Base-by-base conservation (phyloP, 2,329 filamentous ascomycete genomes). In the Claviceps pusilla region DNA sequence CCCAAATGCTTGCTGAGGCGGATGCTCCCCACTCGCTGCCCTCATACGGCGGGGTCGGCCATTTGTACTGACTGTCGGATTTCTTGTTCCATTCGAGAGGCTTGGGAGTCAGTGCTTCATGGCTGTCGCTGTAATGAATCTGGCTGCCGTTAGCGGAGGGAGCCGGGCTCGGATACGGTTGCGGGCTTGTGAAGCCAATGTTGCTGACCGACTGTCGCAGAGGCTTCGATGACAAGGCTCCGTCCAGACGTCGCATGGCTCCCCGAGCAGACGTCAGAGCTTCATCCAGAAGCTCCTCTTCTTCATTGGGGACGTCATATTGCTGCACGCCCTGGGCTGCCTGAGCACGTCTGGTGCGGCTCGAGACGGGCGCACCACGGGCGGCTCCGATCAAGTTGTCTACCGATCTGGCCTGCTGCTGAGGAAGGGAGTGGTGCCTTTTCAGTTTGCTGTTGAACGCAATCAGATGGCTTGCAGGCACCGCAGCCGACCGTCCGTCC, bases 41-140 rank as follows among this genome's bases (percentile, higher is more conserved):
- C 64, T 95, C 90, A 61, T 96, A 95, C 3, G 93, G 91, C 28
- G 93, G 93, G 16, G 93, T 97, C 3, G 90, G 91, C 86, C 90
- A 96, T 71, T 95, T 93, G 63, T 79, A 74, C 58, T 78, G 71
- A 24, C 62, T 71, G 12, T 69, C 66, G 1, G 72, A 63, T 73
- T 79, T 77, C 65, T 81, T 80, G 63, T 76, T 75, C 54, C 87
- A 81, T 60, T 87, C 78, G 58, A 90, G 69, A 11, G 87, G 86
- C 68, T 85, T 87, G 9, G 84, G 80, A 2, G 84, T 78, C 39
- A 83, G 68, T 0, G 73, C 73, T 63, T 83, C 78, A 41, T 79
- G 75, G 31, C 77, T 76, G 41, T 83, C 80, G n/a, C 80, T 79
- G 66, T 91, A 95, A 33, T 86, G 76, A 33, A 86, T 77, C 52